A percentile compares a stretch with the other conserved stretches of the same genome.
Conservation (phyloP, 2,329 filamentous ascomycete species). For the Escovopsis weberi region DNA sequence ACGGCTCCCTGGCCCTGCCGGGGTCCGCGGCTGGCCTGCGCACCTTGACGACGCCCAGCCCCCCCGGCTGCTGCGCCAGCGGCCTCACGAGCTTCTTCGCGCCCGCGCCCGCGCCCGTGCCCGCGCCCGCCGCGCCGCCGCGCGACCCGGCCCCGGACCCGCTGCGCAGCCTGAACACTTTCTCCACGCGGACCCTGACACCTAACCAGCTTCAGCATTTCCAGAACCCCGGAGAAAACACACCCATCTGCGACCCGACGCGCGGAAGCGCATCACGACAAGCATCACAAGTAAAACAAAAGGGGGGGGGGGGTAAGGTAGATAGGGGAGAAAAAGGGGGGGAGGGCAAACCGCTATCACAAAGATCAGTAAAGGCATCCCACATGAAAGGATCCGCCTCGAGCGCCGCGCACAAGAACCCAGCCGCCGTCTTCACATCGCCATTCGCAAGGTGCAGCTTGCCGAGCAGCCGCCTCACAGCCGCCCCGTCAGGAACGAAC, state of each 20-base stretch:
- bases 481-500: neutral
- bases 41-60: too few relatives aligned
- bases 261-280: too few relatives aligned
- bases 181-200: neutral
- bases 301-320: too few relatives aligned
- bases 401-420: constrained; percentile 6
- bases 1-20: neutral
- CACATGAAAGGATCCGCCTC: constrained; percentile 10
- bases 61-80: too few relatives aligned
- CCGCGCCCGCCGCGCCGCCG: too few relatives aligned
- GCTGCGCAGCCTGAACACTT: neutral
- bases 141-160: too few relatives aligned
- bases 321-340: too few relatives aligned
- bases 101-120: too few relatives aligned
- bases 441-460: constrained; percentile 6
- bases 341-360: constrained; percentile 7
- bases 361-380: constrained; percentile 11
- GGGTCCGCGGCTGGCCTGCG: too few relatives aligned
- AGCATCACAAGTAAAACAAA: too few relatives aligned
- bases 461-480: neutral
- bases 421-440: constrained; percentile 6
- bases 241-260: too few relatives aligned
- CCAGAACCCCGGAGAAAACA: neutral
- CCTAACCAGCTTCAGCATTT: neutral
- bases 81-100: neutral